Conservation (phyloP, 2,329 filamentous ascomycete species). For the Xylariaceae sp. region DNA sequence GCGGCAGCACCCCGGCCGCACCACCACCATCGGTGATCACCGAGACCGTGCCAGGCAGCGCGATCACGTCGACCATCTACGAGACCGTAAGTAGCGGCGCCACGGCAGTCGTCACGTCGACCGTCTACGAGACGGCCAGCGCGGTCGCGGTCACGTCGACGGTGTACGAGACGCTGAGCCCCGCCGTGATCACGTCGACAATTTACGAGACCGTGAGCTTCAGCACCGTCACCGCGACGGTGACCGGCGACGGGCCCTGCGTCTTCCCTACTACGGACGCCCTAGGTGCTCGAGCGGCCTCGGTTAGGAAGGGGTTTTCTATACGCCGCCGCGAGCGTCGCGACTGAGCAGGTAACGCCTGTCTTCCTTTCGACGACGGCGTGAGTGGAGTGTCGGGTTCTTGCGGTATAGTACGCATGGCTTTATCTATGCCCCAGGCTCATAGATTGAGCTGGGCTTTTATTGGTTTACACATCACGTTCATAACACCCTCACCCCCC, state of each 20-base stretch:
- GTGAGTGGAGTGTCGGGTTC: too few relatives aligned
- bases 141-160: slow-evolving; percentile 18
- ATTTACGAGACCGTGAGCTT: too few relatives aligned
- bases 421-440: too few relatives aligned
- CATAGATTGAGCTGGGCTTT: too few relatives aligned
- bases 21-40: slow-evolving; percentile 9
- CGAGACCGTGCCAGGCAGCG: slow-evolving; percentile 7
- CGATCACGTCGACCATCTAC: slow-evolving; percentile 11
- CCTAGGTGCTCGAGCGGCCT: too few relatives aligned
- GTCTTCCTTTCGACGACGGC: too few relatives aligned
- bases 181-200: slow-evolving; percentile 1
- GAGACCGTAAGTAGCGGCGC: slow-evolving; percentile 22
- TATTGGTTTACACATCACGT: too few relatives aligned
- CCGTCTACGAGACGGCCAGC: slow-evolving; percentile 8
- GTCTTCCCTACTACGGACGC: not conserved
- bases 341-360: not conserved
- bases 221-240: not conserved
- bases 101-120: slow-evolving; percentile 14
- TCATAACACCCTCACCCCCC: too few relatives aligned
- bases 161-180: slow-evolving; percentile 19
- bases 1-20: not conserved
- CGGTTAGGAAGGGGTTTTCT: not conserved
- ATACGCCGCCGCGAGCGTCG: not conserved
- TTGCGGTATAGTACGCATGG: too few relatives aligned
- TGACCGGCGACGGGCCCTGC: not conserved